Percentiles rank a stretch among this genome's conserved stretches.
Evolutionary conservation across 176 grass and related monocot species (phyloP).

Genomic region (Juncus effusus): DNA sequence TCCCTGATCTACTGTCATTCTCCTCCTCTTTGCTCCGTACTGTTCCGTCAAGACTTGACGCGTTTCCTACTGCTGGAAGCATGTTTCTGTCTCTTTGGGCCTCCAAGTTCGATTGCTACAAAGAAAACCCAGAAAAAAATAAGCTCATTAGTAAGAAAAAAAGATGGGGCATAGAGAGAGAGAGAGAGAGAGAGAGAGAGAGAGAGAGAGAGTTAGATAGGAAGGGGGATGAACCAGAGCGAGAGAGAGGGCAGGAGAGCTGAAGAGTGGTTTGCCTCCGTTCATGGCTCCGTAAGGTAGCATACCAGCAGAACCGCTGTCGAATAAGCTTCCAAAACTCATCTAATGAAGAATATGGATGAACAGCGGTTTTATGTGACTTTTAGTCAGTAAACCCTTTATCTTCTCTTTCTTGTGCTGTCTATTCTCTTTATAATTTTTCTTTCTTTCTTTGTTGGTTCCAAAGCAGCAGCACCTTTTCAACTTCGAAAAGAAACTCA

Average conservation of each 20-base stretch:
- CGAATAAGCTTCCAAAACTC: conserved; percentile 42
- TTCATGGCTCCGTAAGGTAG: conserved; percentile 16
- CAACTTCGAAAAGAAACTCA: conserved; percentile 1
- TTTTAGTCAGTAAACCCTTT: background rate
- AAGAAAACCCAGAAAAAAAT: too few species aligned
- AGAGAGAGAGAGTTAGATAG: background rate
- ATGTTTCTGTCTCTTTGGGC: conserved; percentile 20
- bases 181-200: background rate
- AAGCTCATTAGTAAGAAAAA: background rate
- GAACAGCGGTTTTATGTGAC: background rate
- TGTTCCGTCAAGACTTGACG: conserved; percentile 15
- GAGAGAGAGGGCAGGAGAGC: conserved; percentile 56
- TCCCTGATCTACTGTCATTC: conserved; percentile 47
- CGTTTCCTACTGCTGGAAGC: background rate
- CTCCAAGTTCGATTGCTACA: conserved; percentile 32
- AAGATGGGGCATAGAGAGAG: background rate
- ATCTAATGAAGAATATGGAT: conserved; percentile 14
- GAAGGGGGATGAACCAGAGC: conserved; percentile 35
- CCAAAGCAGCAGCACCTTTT: conserved; percentile 22
- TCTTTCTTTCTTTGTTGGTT: conserved; percentile 5
- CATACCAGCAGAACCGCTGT: conserved; percentile 18
- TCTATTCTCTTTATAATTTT: background rate
- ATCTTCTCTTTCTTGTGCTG: conserved; percentile 11
- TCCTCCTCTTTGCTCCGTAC: conserved; percentile 38
- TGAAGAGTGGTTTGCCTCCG: conserved; percentile 25